Evolutionary conservation across 441 rosid genomes (phyloP).

Genomic region (Syzygium syzygioides): DNA sequence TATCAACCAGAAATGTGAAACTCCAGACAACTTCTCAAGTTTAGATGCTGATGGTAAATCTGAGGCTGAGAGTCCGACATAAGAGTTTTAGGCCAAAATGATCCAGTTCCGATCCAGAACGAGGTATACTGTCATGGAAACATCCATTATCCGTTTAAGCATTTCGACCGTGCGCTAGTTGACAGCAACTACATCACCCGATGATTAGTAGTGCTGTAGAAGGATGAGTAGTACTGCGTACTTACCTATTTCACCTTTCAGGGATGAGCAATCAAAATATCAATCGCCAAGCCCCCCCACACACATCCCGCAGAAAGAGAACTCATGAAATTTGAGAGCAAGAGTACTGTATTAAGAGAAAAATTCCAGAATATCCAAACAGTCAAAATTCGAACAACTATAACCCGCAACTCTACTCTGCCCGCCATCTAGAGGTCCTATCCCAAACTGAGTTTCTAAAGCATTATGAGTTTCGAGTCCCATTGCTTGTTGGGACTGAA

Average conservation of each 20-base stretch:
- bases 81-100: neutral
- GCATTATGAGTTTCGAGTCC: conserved; percentile 33
- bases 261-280: neutral
- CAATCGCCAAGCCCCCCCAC: neutral
- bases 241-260: neutral
- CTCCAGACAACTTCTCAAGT: neutral
- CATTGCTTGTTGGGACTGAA: conserved; percentile 30
- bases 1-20: neutral
- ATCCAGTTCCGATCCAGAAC: neutral
- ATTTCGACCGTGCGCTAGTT: neutral
- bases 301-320: neutral
- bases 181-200: neutral
- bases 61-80: neutral
- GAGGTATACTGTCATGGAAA: neutral
- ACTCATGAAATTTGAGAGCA: neutral
- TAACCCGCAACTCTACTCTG: conserved; percentile 6
- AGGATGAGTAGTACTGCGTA: neutral
- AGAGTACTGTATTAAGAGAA: neutral
- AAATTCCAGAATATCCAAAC: neutral
- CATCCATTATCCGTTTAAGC: neutral
- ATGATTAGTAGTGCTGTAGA: neutral
- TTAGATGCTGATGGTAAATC: neutral
- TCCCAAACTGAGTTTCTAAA: conserved; percentile 13
- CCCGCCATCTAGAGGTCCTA: conserved; percentile 1
- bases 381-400: conserved; percentile 24